Base-by-base conservation (phyloP, 768 basidiomycete species). In the Russula griseocarnosa region DNA sequence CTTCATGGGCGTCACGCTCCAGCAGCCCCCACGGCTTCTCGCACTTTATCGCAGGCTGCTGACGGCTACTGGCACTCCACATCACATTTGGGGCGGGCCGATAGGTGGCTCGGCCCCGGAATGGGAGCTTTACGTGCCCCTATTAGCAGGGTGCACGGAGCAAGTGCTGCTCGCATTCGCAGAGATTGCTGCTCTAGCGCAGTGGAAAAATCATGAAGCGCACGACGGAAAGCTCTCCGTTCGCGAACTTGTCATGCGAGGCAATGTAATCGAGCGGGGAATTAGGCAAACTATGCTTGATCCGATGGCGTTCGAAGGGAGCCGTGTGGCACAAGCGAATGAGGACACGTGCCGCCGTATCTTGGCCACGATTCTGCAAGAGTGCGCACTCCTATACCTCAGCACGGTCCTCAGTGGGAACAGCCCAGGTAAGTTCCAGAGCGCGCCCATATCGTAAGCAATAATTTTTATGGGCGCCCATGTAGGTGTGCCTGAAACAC, bases 71-170 rank as follows among this genome's bases (percentile, higher is more conserved):
- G 53, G 55, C 30, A 61, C 55, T 64, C 32, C 79, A 75, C 54
- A 74, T 76, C 18, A 79, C 77, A 44, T 83, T 77, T 70, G 83
- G 83, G 78, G 72, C 74, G 65, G 70, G n/a, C 34, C 60, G 63
- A 73, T 59, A 75, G 73, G 69, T 74, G 32, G 58, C 7, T 5
- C 54, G 3, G 38, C 54, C 16, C 54, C 75, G 18, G 75, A 79
- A 54, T 75, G 76, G 57, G 77, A 82, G 58, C 74, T 85, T 67
- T 81, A 81, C 55, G 86, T 92, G 82, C 87, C 89, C 67, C 73
- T 76, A 52, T 74, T 92, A 64, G 86, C 83, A 26, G 90, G 90
- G 32, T 92, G 90, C 76, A 86, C 90, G 3, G 88, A 93, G 69
- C 87, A 87, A 69, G 86, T 84, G 10, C 74, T 92, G 71, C 81